Evolutionary conservation across 2,329 filamentous ascomycete genomes (phyloP).

Genomic region (Hypoxylon sp.): DNA sequence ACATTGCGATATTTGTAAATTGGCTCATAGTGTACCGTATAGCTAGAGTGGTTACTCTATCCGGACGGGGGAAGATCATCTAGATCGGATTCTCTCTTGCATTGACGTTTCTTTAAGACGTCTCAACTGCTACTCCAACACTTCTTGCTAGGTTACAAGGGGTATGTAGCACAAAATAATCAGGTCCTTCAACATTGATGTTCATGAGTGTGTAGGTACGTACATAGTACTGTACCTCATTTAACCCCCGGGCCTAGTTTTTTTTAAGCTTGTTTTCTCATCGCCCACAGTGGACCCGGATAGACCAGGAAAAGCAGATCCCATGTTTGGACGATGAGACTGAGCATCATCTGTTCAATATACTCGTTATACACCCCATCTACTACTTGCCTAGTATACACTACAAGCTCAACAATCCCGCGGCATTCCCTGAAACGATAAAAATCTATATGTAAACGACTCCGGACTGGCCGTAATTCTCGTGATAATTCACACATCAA

Average conservation of each 20-base stretch:
- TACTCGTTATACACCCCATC: not conserved
- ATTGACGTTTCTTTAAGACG: slow-evolving; percentile 34
- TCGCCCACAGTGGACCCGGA: slow-evolving; percentile 35
- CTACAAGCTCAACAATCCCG: not conserved
- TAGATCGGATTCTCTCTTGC: slow-evolving; percentile 37
- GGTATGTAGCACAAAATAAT: not conserved
- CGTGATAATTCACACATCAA: not conserved
- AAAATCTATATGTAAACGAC: not conserved
- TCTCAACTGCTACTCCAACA: slow-evolving; percentile 40
- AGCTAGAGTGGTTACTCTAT: slow-evolving; percentile 16
- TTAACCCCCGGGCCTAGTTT: too few species aligned
- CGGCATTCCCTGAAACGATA: not conserved
- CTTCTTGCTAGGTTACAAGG: slow-evolving; percentile 18
- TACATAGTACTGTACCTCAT: not conserved
- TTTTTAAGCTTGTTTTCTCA: slow-evolving; percentile 44
- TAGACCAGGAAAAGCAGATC: slow-evolving; percentile 46
- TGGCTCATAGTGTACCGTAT: too few species aligned
- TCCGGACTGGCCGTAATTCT: not conserved
- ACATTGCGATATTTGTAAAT: slow-evolving; percentile 16
- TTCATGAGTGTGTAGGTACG: slow-evolving; percentile 6
- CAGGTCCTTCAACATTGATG: slow-evolving; percentile 2
- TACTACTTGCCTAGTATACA: not conserved
- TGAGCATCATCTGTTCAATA: slow-evolving; percentile 7
- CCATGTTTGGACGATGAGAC: slow-evolving; percentile 36
- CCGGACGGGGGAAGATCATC: slow-evolving; percentile 31